These are phyloP conservation scores for Phaeolepiota aurea DNA, from an alignment of 768 basidiomycete genomes.

Conservation along the genomic window DNA sequence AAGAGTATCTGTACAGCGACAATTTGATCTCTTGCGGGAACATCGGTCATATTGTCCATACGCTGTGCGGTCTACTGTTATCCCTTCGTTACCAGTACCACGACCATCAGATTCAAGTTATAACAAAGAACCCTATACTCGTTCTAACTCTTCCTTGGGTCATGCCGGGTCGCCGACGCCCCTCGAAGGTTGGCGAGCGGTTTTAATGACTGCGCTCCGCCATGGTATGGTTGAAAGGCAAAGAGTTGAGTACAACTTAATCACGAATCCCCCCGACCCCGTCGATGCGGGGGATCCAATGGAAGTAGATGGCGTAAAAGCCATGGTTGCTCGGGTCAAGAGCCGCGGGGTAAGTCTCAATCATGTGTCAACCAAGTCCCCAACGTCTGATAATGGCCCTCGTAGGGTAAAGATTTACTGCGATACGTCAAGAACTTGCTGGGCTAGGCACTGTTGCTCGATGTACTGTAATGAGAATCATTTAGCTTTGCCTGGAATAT, in stretches of 20 bases:
- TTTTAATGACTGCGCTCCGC: slow-evolving; percentile 59
- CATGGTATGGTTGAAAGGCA: slow-evolving; percentile 58
- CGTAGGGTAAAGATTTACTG: slow-evolving; percentile 61
- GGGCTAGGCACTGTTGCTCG: slow-evolving; percentile 27
- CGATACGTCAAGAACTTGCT: slow-evolving; percentile 65
- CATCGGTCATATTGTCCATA: slow-evolving; percentile 87
- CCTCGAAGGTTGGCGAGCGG: slow-evolving; percentile 76
- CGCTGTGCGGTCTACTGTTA: slow-evolving; percentile 56
- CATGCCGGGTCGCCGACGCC: slow-evolving; percentile 14
- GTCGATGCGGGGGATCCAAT: slow-evolving; percentile 14
- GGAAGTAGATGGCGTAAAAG: slow-evolving; percentile 49
- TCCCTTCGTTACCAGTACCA: slow-evolving; percentile 46
- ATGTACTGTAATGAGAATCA: background rate
- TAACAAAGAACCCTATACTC: slow-evolving; percentile 1
- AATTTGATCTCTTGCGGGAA: slow-evolving; percentile 71
- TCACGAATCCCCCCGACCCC: slow-evolving; percentile 11
- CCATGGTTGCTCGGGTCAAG: slow-evolving; percentile 76
- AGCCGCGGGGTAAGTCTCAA: slow-evolving; percentile 50
- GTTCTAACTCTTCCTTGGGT: slow-evolving; percentile 11
- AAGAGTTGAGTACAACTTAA: slow-evolving; percentile 22
- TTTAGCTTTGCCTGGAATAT: slow-evolving; percentile 20
- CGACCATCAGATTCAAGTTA: slow-evolving; percentile 2
- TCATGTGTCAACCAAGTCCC: slow-evolving; percentile 3
- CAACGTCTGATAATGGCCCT: slow-evolving; percentile 1
- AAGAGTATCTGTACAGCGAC: slow-evolving; percentile 28